These are phyloP conservation scores for Cardamine chenopodiifolia DNA, from an alignment of 345 rosid genomes.

Conservation along the genomic window DNA sequence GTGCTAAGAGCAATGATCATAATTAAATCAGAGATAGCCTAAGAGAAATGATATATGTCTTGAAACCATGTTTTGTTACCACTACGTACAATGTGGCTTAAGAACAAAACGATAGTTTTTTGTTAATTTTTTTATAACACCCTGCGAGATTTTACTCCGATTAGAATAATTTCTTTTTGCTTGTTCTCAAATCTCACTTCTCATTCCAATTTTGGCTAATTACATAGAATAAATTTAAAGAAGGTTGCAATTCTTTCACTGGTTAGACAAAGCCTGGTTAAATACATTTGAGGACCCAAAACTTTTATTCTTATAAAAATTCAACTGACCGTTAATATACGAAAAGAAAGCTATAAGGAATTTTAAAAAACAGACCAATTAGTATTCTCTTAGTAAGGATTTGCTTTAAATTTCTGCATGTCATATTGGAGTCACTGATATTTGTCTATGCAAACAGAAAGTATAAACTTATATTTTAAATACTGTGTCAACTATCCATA, in stretches of 20 bases:
- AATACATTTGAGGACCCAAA: background rate
- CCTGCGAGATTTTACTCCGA: slow-evolving; percentile 9
- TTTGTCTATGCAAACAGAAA: too few relatives aligned
- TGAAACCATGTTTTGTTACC: slow-evolving; percentile 26
- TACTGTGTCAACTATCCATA: too few relatives aligned
- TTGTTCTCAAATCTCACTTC: background rate
- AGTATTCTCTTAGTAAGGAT: background rate
- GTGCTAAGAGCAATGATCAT: slow-evolving; percentile 42
- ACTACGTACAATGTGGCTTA: background rate
- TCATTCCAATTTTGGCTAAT: background rate
- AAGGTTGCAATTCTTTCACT: background rate
- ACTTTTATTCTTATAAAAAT: background rate
- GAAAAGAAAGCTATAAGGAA: background rate
- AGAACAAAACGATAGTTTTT: background rate
- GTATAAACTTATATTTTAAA: too few relatives aligned
- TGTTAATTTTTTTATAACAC: background rate
- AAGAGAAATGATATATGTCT: slow-evolving; percentile 3
- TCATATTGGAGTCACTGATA: too few relatives aligned
- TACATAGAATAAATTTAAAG: background rate
- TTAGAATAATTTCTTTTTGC: background rate
- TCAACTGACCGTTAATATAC: background rate
- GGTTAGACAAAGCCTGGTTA: background rate
- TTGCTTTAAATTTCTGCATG: background rate
- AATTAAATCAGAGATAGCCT: slow-evolving; percentile 10
- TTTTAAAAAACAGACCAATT: too few relatives aligned